Conservation (phyloP, 805 yeast species). For the Hagleromyces aurorensis region DNA sequence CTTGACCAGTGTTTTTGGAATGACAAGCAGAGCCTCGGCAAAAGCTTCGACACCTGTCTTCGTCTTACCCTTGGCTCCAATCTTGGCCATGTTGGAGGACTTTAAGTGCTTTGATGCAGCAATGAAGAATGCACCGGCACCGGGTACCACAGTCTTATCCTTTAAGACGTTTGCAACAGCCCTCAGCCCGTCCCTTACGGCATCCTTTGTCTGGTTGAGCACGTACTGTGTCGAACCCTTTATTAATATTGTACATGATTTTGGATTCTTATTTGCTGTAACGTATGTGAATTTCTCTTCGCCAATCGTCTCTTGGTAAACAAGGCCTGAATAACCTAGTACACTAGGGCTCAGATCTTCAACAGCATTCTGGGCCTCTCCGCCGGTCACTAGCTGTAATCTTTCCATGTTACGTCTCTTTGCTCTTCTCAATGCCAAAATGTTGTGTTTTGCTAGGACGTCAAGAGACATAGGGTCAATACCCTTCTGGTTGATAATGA, state of each 20-base stretch:
- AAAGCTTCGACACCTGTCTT: conserved; percentile 90
- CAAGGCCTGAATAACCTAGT: conserved; percentile 83
- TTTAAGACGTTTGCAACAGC: conserved; percentile 87
- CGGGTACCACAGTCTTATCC: conserved; percentile 83
- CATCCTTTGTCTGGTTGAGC: conserved; percentile 89
- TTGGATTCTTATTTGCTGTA: conserved; percentile 83
- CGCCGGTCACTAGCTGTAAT: conserved; percentile 91
- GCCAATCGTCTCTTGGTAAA: conserved; percentile 87
- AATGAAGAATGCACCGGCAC: conserved; percentile 94
- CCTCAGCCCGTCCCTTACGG: conserved; percentile 93
- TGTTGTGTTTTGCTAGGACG: conserved; percentile 84
- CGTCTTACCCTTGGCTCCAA: conserved; percentile 70
- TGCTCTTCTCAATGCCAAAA: conserved; percentile 93
- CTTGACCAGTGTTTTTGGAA: conserved; percentile 87
- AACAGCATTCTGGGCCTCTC: conserved; percentile 95
- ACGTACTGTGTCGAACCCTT: conserved; percentile 90
- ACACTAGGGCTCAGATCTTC: conserved; percentile 78
- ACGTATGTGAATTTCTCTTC: conserved; percentile 97
- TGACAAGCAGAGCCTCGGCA: conserved; percentile 81
- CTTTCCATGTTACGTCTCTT: conserved; percentile 99
- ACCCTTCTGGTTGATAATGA: conserved; percentile 95
- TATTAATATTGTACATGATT: conserved; percentile 83
- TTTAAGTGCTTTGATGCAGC: conserved; percentile 66
- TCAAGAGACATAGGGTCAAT: conserved; percentile 97
- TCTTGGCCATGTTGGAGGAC: conserved; percentile 39